A percentile compares a stretch with the other conserved stretches of the same genome.
These are phyloP conservation scores for Magnaporthiopsis rhizophila DNA, from an alignment of 2,329 filamentous ascomycete species.

Conservation along the genomic window DNA sequence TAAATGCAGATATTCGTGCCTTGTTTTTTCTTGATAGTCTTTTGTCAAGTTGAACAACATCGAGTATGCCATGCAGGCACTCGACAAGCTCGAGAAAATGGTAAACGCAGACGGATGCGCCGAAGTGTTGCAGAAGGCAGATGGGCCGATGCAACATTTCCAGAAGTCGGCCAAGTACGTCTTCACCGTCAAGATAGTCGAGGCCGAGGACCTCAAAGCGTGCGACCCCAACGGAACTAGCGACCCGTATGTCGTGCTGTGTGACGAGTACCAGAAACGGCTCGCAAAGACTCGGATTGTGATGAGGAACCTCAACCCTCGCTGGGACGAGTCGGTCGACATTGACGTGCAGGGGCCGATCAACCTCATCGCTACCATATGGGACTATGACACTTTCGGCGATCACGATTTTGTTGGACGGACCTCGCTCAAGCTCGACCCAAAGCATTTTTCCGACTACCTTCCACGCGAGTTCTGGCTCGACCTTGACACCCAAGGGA, in stretches of 20 bases:
- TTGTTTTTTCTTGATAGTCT: slow-evolving; percentile 47
- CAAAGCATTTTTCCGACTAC: slow-evolving; percentile 94
- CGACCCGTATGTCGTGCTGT: slow-evolving; percentile 93
- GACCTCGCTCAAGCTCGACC: slow-evolving; percentile 96
- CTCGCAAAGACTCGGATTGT: slow-evolving; percentile 91
- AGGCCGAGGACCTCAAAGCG: slow-evolving; percentile 96
- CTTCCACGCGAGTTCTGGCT: slow-evolving; percentile 96
- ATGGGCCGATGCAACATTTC: slow-evolving; percentile 59
- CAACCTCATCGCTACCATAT: slow-evolving; percentile 93
- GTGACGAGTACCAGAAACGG: slow-evolving; percentile 96
- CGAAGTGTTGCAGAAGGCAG: slow-evolving; percentile 65
- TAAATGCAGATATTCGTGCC: background rate
- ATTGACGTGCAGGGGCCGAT: slow-evolving; percentile 87
- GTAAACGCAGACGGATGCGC: slow-evolving; percentile 92
- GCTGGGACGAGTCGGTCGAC: slow-evolving; percentile 96
- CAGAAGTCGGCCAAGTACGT: slow-evolving; percentile 76
- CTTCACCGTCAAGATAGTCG: slow-evolving; percentile 97
- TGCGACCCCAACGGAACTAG: slow-evolving; percentile 91
- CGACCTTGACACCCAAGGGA: slow-evolving; percentile 89
- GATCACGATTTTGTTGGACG: slow-evolving; percentile 96
- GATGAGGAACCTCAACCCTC: slow-evolving; percentile 81
- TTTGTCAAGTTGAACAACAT: slow-evolving; percentile 98
- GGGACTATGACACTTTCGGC: slow-evolving; percentile 96
- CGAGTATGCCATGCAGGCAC: slow-evolving; percentile 84
- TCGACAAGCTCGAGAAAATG: slow-evolving; percentile 81